Evolutionary conservation across 495 filamentous ascomycete genomes (phyloP), one percentile per base, ranked within the genome.

Genomic region (Margaritispora aquatica): DNA sequence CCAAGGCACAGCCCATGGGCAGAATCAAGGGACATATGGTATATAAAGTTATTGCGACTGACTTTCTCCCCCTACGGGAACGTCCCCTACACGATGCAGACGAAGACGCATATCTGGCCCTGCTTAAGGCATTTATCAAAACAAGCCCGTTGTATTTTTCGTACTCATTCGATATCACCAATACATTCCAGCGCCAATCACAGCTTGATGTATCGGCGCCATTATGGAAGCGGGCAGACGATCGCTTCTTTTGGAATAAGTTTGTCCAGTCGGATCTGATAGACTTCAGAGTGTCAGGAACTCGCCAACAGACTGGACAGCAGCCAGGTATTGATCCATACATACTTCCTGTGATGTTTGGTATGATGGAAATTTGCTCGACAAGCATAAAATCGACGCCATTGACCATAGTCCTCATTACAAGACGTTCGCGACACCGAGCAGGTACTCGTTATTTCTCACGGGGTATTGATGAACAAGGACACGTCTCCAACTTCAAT

Each of bases 191-290:
- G 73, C 81, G 95, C 52, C 94, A 97, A 72, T 81, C 90, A 1
- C 82, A 90, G 56, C 74, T 79, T 22, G 82, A 96, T 62, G 65
- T 74, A 21, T 77, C 78, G 29, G 75, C 78, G 53, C 92, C 94
- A 11, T 76, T 97, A 55, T 98, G 94, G 94, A 84, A 88, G 73
- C 77, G 91, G 59, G 89, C 95, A 54, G 94, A 98, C 73, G 92
- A 98, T 65, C 86, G 94, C 54, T 97, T 98, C 77, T 98, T 96
- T 78, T 98, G 93, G 93, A 98, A 98, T 70, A 84, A 85, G 54
- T 95, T 96, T 67, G 76, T 97, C 50, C 89, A 92, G 70, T 86
- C 87, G 2, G 93, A 97, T 63, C 73, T 98, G 49, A 97, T 98
- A 61, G 82, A 96, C 71, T 89, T 96, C 67, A 84, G 90, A 47